A percentile compares a stretch with the other conserved stretches of the same genome.
These are phyloP conservation scores for Fusarium circinatum DNA, from an alignment of 2,329 filamentous ascomycete species.

Conservation along the genomic window DNA sequence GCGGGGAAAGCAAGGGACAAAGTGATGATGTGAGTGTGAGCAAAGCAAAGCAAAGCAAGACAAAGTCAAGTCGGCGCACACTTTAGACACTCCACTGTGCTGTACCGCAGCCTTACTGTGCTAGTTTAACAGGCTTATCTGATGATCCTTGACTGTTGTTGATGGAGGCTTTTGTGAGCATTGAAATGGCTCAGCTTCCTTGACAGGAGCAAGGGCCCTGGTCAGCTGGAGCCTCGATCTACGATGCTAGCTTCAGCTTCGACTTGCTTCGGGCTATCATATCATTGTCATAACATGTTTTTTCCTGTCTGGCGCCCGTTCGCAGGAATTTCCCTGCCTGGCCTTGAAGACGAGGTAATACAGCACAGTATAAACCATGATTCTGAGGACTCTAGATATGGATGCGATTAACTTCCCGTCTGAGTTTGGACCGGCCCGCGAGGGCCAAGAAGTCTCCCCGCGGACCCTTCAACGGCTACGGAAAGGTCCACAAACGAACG, in stretches of 20 bases:
- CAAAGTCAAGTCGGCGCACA: conserved; percentile 17
- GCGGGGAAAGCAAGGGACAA: conserved; percentile 29
- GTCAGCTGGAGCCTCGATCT: conserved; percentile 39
- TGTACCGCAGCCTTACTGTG: conserved; percentile 13
- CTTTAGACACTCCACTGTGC: conserved; percentile 18
- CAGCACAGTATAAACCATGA: conserved; percentile 6
- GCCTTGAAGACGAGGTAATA: conserved; percentile 2
- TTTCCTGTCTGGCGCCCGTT: background rate
- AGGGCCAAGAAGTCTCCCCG: conserved; percentile 22
- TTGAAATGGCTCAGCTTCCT: conserved; percentile 28
- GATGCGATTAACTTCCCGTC: conserved; percentile 29
- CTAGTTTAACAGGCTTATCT: conserved; percentile 34
- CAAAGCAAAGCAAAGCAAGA: background rate
- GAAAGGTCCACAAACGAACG: conserved; percentile 16
- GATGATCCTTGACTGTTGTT: conserved; percentile 28
- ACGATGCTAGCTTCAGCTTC: conserved; percentile 30
- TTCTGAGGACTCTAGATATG: conserved; percentile 10
- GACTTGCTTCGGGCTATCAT: conserved; percentile 16
- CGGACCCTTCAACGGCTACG: conserved; percentile 31
- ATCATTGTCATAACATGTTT: conserved; percentile 9
- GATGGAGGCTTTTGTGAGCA: conserved; percentile 19
- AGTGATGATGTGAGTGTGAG: conserved; percentile 19
- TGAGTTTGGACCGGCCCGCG: conserved; percentile 36
- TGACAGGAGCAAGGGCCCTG: conserved; percentile 36
- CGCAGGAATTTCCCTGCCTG: conserved; percentile 3